These are phyloP conservation scores for Leccinum ochraceum DNA, from an alignment of 768 basidiomycete species.

Conservation along the genomic window DNA sequence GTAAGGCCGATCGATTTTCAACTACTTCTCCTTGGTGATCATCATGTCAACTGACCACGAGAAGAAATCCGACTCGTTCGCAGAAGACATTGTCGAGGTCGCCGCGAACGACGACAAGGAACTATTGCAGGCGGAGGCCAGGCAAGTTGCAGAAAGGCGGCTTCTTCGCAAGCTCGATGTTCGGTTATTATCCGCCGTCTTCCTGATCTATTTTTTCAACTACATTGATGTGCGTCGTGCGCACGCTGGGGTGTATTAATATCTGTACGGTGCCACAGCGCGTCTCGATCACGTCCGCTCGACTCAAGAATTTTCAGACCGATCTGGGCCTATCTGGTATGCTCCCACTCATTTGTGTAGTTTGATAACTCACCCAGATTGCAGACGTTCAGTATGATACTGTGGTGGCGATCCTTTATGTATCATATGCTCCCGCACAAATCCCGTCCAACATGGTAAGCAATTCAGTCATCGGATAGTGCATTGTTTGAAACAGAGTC, in stretches of 20 bases:
- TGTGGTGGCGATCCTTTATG: not conserved
- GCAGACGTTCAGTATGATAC: not conserved
- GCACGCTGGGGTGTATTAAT: not conserved
- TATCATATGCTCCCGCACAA: not conserved
- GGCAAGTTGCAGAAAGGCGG: not conserved
- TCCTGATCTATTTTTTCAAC: not conserved
- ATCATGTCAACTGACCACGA: constrained; percentile 19
- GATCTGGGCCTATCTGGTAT: not conserved
- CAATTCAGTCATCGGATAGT: not conserved
- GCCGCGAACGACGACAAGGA: not conserved
- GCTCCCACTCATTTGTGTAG: not conserved
- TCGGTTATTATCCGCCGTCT: not conserved
- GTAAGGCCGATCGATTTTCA: not conserved
- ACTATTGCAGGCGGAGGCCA: not conserved
- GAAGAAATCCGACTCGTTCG: constrained; percentile 17
- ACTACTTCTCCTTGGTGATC: not conserved
- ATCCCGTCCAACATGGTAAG: not conserved
- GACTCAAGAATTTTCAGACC: not conserved
- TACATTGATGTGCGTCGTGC: not conserved
- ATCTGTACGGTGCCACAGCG: not conserved
- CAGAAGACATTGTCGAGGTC: not conserved
- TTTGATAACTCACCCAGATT: not conserved
- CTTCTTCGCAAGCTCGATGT: not conserved
- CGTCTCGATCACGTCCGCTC: not conserved
- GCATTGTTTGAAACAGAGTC: not conserved